Percentiles rank a stretch among this genome's conserved stretches.
phyloP scores from a whole-genome alignment of 176 grass and related monocot species.

The Oryza officinalis region DNA sequence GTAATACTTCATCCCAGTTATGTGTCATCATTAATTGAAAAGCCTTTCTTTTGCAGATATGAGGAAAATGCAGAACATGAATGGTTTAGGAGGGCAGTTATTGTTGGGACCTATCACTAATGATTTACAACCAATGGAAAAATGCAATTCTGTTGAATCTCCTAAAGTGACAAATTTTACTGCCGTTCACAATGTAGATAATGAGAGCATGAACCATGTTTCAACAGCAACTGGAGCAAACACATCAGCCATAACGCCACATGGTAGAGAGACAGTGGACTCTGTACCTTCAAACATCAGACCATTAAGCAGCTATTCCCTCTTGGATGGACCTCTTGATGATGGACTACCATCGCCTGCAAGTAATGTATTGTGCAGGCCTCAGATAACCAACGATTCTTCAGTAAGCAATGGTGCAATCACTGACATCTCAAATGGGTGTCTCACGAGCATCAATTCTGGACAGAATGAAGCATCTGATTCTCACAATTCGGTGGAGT shows the following conservation, averaged over 20 bases:
- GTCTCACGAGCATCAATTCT: constrained; percentile 38
- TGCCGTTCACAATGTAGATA: constrained; percentile 28
- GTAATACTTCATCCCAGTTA: neutral
- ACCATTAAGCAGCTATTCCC: constrained; percentile 43
- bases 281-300: constrained; percentile 18
- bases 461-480: constrained; percentile 57
- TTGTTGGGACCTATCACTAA: constrained; percentile 35
- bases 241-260: constrained; percentile 24
- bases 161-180: constrained; percentile 44
- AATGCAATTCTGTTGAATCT: constrained; percentile 35
- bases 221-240: constrained; percentile 31
- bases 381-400: constrained; percentile 42
- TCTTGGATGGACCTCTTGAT: constrained; percentile 56
- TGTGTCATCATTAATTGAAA: constrained; percentile 18
- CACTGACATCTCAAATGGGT: constrained; percentile 45
- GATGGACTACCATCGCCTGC: constrained; percentile 40
- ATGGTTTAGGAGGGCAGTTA: constrained; percentile 40
- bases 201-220: constrained; percentile 26
- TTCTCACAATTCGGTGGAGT: constrained; percentile 73
- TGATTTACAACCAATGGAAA: constrained; percentile 42
- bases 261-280: constrained; percentile 13
- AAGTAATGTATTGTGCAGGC: constrained; percentile 29
- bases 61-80: constrained; percentile 34
- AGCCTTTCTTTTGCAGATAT: constrained; percentile 31
- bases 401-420: constrained; percentile 37